Evolutionary conservation across 192 early-diverging fungal species (phyloP).

Genomic region (Piromyces sp.): DNA sequence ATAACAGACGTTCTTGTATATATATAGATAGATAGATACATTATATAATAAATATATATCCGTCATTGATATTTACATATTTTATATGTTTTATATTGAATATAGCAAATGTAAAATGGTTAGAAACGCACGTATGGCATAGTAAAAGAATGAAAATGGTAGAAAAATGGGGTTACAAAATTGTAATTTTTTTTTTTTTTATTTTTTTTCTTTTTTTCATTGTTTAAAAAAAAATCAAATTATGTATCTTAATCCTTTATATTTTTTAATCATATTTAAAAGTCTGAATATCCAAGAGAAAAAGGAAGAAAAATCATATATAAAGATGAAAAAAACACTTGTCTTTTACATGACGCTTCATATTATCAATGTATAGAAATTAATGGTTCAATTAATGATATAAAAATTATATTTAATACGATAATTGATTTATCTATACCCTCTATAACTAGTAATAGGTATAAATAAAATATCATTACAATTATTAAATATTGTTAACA

Average conservation of each 20-base stretch:
- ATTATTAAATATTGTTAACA: too few relatives aligned
- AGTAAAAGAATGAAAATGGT: constrained; percentile 93
- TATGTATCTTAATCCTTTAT: too few relatives aligned
- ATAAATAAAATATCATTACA: too few relatives aligned
- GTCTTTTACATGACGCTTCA: constrained; percentile 70
- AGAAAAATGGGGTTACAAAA: constrained; percentile 59
- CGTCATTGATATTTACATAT: too few relatives aligned
- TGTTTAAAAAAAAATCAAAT: neutral
- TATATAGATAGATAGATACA: too few relatives aligned
- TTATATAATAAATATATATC: too few relatives aligned
- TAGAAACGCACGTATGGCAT: constrained; percentile 98
- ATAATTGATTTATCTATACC: constrained; percentile 43
- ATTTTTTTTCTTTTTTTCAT: too few relatives aligned
- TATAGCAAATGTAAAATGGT: constrained; percentile 50
- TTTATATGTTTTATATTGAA: neutral
- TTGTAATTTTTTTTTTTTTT: too few relatives aligned
- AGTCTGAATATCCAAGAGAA: constrained; percentile 71
- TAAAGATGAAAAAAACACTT: constrained; percentile 53
- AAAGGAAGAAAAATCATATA: constrained; percentile 61
- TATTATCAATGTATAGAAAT: constrained; percentile 59
- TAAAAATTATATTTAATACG: constrained; percentile 26
- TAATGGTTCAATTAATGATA: constrained; percentile 22
- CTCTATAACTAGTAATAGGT: constrained; percentile 11
- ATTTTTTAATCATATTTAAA: too few relatives aligned
- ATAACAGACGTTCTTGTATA: constrained; percentile 17